These are phyloP conservation scores for Mucor piriformis DNA, from an alignment of 371 early-diverging fungal genomes.

Conservation along the genomic window DNA sequence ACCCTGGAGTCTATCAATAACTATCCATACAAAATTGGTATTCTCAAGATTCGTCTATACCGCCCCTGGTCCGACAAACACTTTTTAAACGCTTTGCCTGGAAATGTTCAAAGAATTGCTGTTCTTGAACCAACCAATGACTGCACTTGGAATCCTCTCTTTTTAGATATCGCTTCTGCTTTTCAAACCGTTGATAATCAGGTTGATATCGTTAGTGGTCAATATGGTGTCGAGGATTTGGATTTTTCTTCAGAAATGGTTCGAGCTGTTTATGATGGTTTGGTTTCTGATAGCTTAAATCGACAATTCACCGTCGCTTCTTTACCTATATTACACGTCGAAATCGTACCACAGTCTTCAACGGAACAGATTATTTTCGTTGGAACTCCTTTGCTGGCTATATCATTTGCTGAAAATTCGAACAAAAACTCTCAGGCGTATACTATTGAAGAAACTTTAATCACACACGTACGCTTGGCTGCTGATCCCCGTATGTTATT, in stretches of 20 bases:
- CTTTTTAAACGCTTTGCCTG: conserved; percentile 55
- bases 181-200: conserved; percentile 56
- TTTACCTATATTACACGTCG: neutral
- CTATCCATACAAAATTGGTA: conserved; percentile 43
- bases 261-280: conserved; percentile 30
- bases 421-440: conserved; percentile 16
- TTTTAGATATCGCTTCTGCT: conserved; percentile 72
- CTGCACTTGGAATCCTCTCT: conserved; percentile 70
- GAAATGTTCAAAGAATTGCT: conserved; percentile 57
- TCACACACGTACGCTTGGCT: conserved; percentile 25
- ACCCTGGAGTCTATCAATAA: conserved; percentile 16
- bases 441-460: neutral
- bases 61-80: conserved; percentile 62
- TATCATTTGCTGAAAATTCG: neutral
- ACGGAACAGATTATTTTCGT: conserved; percentile 23
- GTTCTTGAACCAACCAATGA: conserved; percentile 68
- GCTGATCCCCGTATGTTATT: neutral
- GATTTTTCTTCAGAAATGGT: conserved; percentile 46
- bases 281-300: conserved; percentile 21
- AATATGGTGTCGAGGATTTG: conserved; percentile 46
- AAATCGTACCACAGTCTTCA: neutral
- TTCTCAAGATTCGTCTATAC: conserved; percentile 62
- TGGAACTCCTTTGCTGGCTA: conserved; percentile 11
- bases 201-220: conserved; percentile 51
- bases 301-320: conserved; percentile 40